phyloP scores from a whole-genome alignment of 1,284 basidiomycete genomes.

The Ganoderma meredithae region DNA sequence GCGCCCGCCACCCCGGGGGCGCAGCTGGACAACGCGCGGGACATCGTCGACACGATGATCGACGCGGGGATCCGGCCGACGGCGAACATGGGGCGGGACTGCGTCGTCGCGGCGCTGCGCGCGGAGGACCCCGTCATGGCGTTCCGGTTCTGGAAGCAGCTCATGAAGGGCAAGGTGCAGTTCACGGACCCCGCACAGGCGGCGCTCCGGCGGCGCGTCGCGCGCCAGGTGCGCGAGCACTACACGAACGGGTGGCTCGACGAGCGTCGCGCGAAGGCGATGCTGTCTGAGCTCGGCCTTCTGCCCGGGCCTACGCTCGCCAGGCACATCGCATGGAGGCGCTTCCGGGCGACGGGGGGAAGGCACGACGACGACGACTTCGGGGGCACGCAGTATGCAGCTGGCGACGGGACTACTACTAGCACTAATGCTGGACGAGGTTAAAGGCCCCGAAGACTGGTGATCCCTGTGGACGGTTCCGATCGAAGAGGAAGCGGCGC shows the following conservation, averaged over 20 bases:
- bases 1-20: slow-evolving; percentile 36
- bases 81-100: slow-evolving; percentile 56
- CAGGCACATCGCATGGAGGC: slow-evolving; percentile 11
- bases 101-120: slow-evolving; percentile 57
- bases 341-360: slow-evolving; percentile 14
- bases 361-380: not conserved
- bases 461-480: slow-evolving; percentile 28
- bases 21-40: slow-evolving; percentile 52
- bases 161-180: slow-evolving; percentile 55
- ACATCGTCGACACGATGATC: slow-evolving; percentile 50
- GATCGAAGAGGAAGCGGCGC: slow-evolving; percentile 27
- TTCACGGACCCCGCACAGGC: slow-evolving; percentile 57
- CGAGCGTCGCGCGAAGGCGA: slow-evolving; percentile 36
- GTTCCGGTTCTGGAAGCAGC: slow-evolving; percentile 63
- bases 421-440: not conserved
- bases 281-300: slow-evolving; percentile 46
- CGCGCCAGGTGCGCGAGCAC: slow-evolving; percentile 43
- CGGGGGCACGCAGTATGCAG: not conserved
- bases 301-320: not conserved
- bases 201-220: slow-evolving; percentile 50
- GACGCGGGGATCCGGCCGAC: slow-evolving; percentile 48
- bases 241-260: slow-evolving; percentile 42
- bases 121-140: slow-evolving; percentile 58
- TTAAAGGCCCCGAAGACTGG: slow-evolving; percentile 25
- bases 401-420: not conserved